Evolutionary conservation across 148 eudicot species (phyloP).

Genomic region (Fagopyrum esculentum): DNA sequence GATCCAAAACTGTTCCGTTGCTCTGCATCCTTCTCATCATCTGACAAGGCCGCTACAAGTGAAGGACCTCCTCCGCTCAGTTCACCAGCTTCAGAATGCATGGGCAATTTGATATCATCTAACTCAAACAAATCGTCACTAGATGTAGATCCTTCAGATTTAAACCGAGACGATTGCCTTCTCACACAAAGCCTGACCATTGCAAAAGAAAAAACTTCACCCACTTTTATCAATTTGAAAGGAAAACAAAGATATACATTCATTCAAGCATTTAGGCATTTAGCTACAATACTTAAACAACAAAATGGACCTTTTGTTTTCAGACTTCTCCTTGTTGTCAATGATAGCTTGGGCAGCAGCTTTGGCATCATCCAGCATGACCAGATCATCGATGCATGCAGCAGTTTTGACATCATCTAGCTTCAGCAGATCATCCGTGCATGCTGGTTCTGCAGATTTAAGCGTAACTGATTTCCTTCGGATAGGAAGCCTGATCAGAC

Average conservation of each 20-base stretch:
- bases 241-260: neutral
- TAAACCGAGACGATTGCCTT: slow-evolving; percentile 45
- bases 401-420: slow-evolving; percentile 6
- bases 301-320: slow-evolving; percentile 56
- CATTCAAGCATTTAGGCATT: neutral
- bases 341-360: slow-evolving; percentile 8
- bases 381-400: neutral
- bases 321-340: slow-evolving; percentile 37
- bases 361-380: neutral
- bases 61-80: neutral
- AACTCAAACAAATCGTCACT: slow-evolving; percentile 50
- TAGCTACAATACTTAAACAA: neutral
- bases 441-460: slow-evolving; percentile 1
- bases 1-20: neutral
- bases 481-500: neutral
- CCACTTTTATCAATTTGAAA: neutral
- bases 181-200: slow-evolving; percentile 47
- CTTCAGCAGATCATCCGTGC: neutral
- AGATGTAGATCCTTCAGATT: slow-evolving; percentile 20
- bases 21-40: neutral
- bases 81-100: neutral
- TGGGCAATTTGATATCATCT: slow-evolving; percentile 28
- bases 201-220: neutral
- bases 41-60: neutral
- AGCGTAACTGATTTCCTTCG: slow-evolving; percentile 1